Evolutionary conservation across 2,329 filamentous ascomycete genomes (phyloP).

Genomic region (Leptodontidium sp.): DNA sequence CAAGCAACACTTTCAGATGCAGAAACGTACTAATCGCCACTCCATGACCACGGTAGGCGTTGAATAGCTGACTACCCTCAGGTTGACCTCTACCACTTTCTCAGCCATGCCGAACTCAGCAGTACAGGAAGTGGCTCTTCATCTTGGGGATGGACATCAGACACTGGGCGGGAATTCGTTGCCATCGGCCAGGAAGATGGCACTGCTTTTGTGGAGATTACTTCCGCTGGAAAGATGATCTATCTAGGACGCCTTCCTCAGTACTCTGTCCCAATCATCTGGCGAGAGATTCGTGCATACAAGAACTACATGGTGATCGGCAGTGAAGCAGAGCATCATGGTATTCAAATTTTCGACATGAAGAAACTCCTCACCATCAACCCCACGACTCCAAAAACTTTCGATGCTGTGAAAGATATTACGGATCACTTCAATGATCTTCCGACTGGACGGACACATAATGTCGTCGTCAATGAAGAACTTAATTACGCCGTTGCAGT

Average conservation of each 20-base stretch:
- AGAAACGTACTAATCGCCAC: constrained; percentile 46
- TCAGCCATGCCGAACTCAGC: constrained; percentile 61
- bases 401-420: constrained; percentile 42
- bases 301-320: constrained; percentile 51
- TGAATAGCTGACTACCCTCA: constrained; percentile 15
- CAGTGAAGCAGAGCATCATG: constrained; percentile 53
- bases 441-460: constrained; percentile 11
- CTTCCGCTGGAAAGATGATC: constrained; percentile 52
- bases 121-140: constrained; percentile 49
- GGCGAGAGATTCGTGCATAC: constrained; percentile 51
- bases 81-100: constrained; percentile 64
- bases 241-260: constrained; percentile 51
- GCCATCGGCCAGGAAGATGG: constrained; percentile 58
- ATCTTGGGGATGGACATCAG: constrained; percentile 54
- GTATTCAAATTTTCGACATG: constrained; percentile 64
- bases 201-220: constrained; percentile 58
- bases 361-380: constrained; percentile 58
- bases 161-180: constrained; percentile 57
- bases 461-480: constrained; percentile 22
- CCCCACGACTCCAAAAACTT: constrained; percentile 49
- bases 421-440: constrained; percentile 21
- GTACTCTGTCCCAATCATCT: constrained; percentile 35
- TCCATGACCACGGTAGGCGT: too few species aligned
- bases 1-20: constrained; percentile 49
- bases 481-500: constrained; percentile 45